Evolutionary conservation across 192 early-diverging fungal species (phyloP), one percentile per base, ranked within the genome.

Genomic region (Geranomyces variabilis): DNA sequence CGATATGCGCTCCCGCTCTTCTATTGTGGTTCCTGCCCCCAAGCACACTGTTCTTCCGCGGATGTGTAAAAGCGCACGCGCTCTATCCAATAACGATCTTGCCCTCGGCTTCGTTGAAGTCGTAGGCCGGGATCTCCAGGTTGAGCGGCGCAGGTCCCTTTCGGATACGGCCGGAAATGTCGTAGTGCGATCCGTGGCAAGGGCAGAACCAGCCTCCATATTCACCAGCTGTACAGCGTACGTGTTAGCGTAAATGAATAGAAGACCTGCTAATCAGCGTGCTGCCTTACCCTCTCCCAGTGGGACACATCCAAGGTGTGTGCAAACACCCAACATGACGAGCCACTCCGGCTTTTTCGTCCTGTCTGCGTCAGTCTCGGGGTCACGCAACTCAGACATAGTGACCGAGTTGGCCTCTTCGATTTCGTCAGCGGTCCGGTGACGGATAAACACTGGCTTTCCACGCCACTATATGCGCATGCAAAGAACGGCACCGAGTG

Each of bases 151-250:
- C 96, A 30, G 96, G 96, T 63, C 96, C 96, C 87, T 97, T 96
- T 75, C 96, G 33, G 63, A 64, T 64, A 22, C 63, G 63, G 51
- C 96, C 96, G 65, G 94, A 95, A 72, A 99, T 94, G 80, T 99
- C 96, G 80, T 99, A 99, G 79, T 99, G 96, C 45, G 96, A 99
- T 66, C 96, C 96, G 85, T 99, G 96, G 90, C 96, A 99, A 61
- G 96, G 96, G 84, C 96, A 99, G 90, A 96, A 99, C 96, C 96
- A 99, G 74, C 96, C 96, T 77, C 93, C 93, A 81, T 88, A 99
- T 63, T 99, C 96, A 78, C 96, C 96, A 78, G 96, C 89, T 86
- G 63, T 62, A 14, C 21, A 33, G 26, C 13, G 59, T 7, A 60
- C 4, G 36, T 10, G 10, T 41, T 41, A 41, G 36, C 36, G n/a